Evolutionary conservation across 139 green algal species (phyloP), one percentile per base, ranked within the genome.

Genomic region (Haematococcus lacustris): DNA sequence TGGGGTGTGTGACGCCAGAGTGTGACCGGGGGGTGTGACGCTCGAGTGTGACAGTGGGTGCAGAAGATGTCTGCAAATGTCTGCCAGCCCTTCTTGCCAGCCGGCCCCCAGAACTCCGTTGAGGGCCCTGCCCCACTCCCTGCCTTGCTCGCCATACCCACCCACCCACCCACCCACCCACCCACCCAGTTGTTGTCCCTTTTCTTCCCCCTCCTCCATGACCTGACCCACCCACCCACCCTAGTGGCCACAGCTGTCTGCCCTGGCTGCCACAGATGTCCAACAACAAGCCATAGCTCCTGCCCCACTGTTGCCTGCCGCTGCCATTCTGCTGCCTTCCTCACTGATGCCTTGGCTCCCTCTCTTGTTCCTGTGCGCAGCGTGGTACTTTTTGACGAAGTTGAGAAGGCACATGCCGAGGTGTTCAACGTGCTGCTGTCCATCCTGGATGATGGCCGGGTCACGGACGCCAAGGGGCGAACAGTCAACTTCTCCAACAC

Each of bases 351-450:
- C 47, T 21, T 13, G 21, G 47, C 21, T 68, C 33, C 28, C 6
- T 68, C 34, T 26, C 34, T 7, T 33, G 34, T 41, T 30, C 25
- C 33, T 66, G 93, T 92, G 1, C 92, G 91, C 78, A 78, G 76
- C 60, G 74, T 98, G 23, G 73, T 97, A n/a, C 86, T 98, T 37
- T 87, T 98, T 71, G 94, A 98, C 73, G 94, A 98, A 81, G 87
- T 64, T 23, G 69, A 73, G 70, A 74, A 82, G 76, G 88, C 88
- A 28, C 88, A 93, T 62, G 35, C 79, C 21, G 75, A 85, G 5
- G 84, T 94, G 40, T 91, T 96, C 73, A 98, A 98, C 81, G 71
- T 95, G 6, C 88, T 98, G 77, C 89, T 98, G 70, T 80, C 82
- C 6, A 82, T 97, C 43, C 80, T 97, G 78, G 92, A 97, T 67